Conservation (phyloP, 306 rosid species). For the Calophaca sinica region DNA sequence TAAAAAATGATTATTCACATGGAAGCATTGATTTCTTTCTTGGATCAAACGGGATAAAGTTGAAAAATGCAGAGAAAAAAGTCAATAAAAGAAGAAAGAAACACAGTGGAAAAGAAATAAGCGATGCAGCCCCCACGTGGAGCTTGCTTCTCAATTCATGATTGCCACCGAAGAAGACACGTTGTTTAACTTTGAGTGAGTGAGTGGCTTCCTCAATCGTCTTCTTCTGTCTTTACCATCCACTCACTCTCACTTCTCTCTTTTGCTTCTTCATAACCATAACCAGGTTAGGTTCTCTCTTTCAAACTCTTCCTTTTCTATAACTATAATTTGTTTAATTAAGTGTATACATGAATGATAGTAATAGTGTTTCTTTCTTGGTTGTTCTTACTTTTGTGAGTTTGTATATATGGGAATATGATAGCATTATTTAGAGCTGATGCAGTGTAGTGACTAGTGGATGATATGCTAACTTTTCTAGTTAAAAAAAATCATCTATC, state of each 20-base stretch:
- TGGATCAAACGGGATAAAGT: not conserved
- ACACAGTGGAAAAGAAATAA: not conserved
- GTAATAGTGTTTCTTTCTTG: not conserved
- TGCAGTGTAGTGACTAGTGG: not conserved
- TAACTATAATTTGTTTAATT: not conserved
- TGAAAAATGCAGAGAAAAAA: not conserved
- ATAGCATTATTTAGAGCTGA: not conserved
- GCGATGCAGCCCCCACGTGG: conserved; percentile 36
- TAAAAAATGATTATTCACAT: conserved; percentile 9
- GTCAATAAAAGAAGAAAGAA: too few species aligned
- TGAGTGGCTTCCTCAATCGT: not conserved
- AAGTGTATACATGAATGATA: too few species aligned
- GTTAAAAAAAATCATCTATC: not conserved
- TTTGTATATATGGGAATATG: not conserved
- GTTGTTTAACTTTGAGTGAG: not conserved
- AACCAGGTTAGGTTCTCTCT: not conserved
- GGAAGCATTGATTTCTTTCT: conserved; percentile 26
- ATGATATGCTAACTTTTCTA: too few species aligned
- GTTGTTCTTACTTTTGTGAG: not conserved
- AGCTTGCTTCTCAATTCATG: conserved; percentile 6
- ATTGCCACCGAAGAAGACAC: conserved; percentile 42
- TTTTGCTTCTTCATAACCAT: conserved; percentile 29
- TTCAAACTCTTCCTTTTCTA: not conserved
- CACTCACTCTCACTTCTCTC: conserved; percentile 7
- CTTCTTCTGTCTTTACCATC: not conserved